Percentiles rank a stretch among this genome's conserved stretches.
phyloP scores from a whole-genome alignment of 192 early-diverging fungal genomes.

The Podila epicladia region DNA sequence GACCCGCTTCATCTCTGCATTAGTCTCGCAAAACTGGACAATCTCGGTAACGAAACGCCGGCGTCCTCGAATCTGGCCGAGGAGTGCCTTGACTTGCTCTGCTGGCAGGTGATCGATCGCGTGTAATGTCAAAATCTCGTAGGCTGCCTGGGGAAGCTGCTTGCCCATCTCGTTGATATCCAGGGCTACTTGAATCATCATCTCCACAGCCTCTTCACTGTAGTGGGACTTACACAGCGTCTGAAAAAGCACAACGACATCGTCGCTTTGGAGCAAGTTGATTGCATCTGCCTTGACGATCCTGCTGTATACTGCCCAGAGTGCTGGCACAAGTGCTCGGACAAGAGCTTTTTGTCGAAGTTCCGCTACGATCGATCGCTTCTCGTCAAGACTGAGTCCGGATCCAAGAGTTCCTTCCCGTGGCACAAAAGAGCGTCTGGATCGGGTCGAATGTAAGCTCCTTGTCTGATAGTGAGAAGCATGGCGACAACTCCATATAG shows the following conservation, averaged over 20 bases:
- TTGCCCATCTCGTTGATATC: conserved; percentile 40
- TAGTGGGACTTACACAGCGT: conserved; percentile 10
- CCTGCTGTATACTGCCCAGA: conserved; percentile 27
- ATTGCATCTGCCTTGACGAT: conserved; percentile 19
- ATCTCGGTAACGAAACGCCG: conserved; percentile 40
- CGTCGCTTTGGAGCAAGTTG: conserved; percentile 13
- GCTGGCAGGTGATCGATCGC: conserved; percentile 23
- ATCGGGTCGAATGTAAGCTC: conserved; percentile 6
- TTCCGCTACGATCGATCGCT: conserved; percentile 13
- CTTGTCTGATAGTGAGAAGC: background rate
- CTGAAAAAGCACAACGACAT: conserved; percentile 27
- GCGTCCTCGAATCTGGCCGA: conserved; percentile 44
- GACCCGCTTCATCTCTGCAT: conserved; percentile 33
- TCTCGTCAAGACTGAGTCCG: conserved; percentile 5
- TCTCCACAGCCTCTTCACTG: conserved; percentile 39
- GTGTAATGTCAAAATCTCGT: conserved; percentile 22
- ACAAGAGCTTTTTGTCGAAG: conserved; percentile 33
- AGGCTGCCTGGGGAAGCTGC: conserved; percentile 40
- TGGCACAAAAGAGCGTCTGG: conserved; percentile 9
- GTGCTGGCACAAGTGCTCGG: conserved; percentile 4
- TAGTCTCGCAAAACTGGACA: conserved; percentile 33
- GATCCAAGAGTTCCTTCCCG: background rate
- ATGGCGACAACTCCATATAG: conserved; percentile 7
- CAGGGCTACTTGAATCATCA: conserved; percentile 43
- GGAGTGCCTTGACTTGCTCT: conserved; percentile 29